phyloP scores from a whole-genome alignment of 139 green algal genomes.

The Chlamydomonas asymmetrica region DNA sequence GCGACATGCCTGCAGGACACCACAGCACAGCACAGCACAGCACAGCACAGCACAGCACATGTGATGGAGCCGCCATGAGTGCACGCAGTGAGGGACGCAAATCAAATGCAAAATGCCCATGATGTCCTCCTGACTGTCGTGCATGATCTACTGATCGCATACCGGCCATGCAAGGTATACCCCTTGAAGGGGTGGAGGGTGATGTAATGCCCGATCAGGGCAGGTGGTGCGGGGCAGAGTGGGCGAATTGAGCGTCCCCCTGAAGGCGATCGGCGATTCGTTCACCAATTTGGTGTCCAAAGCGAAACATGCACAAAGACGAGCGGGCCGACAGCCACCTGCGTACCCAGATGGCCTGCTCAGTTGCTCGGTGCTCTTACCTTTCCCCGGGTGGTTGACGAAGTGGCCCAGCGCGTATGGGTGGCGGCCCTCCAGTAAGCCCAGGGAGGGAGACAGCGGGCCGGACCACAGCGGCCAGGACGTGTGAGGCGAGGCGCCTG shows the following conservation, averaged over 20 bases:
- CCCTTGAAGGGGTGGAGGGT: background rate
- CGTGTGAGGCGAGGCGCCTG: too few relatives aligned
- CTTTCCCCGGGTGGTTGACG: conserved; percentile 36
- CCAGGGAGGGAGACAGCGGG: conserved; percentile 4
- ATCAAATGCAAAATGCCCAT: background rate
- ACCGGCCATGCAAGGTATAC: background rate
- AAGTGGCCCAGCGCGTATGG: conserved; percentile 37
- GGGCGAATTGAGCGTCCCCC: too few relatives aligned
- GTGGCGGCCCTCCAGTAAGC: conserved; percentile 32
- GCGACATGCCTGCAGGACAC: conserved; percentile 8
- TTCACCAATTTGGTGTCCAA: too few relatives aligned
- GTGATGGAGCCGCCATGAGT: too few relatives aligned
- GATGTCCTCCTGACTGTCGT: background rate
- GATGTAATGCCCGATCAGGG: background rate
- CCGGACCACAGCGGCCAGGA: conserved; percentile 12
- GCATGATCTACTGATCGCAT: background rate
- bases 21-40: conserved; percentile 2
- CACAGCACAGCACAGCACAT: too few relatives aligned
- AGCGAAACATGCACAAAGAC: too few relatives aligned
- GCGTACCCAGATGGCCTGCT: background rate
- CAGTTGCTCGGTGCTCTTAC: background rate
- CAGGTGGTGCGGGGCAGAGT: too few relatives aligned
- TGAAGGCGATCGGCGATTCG: too few relatives aligned
- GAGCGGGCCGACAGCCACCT: background rate
- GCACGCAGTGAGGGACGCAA: too few relatives aligned